A percentile compares a stretch with the other conserved stretches of the same genome.
Conservation (phyloP, 805 yeast genomes). For the Metschnikowia anglica region DNA sequence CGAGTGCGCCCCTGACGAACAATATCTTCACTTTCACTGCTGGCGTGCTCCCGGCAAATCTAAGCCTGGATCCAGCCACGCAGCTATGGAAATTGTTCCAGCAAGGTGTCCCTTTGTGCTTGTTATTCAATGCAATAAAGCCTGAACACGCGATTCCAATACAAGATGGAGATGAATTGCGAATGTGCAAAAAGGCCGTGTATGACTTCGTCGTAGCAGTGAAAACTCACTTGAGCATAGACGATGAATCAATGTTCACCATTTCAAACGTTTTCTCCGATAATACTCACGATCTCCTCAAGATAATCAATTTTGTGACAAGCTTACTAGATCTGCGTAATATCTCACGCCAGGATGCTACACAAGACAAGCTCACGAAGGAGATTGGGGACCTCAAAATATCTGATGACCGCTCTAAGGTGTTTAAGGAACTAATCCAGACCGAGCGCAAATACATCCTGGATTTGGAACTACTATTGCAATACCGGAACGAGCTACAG, state of each 20-base stretch:
- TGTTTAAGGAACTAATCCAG: slow-evolving; percentile 78
- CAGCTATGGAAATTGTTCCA: slow-evolving; percentile 85
- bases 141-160: slow-evolving; percentile 52
- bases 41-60: slow-evolving; percentile 72
- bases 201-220: slow-evolving; percentile 89
- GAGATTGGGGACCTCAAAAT: slow-evolving; percentile 28
- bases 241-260: slow-evolving; percentile 83
- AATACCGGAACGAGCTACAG: slow-evolving; percentile 67
- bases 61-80: slow-evolving; percentile 87
- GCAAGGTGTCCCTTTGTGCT: slow-evolving; percentile 89
- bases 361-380: slow-evolving; percentile 10
- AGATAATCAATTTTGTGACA: slow-evolving; percentile 70
- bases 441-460: slow-evolving; percentile 92
- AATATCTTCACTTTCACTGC: slow-evolving; percentile 64
- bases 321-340: slow-evolving; percentile 41
- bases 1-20: slow-evolving; percentile 27
- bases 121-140: slow-evolving; percentile 68
- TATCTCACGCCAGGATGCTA: slow-evolving; percentile 2
- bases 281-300: slow-evolving; percentile 71
- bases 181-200: slow-evolving; percentile 82
- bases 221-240: slow-evolving; percentile 66
- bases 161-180: slow-evolving; percentile 74
- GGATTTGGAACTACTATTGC: slow-evolving; percentile 74
- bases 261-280: slow-evolving; percentile 87
- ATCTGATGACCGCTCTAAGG: slow-evolving; percentile 66